Evolutionary conservation across 2,329 filamentous ascomycete genomes (phyloP).

Genomic region (Venturia effusa): DNA sequence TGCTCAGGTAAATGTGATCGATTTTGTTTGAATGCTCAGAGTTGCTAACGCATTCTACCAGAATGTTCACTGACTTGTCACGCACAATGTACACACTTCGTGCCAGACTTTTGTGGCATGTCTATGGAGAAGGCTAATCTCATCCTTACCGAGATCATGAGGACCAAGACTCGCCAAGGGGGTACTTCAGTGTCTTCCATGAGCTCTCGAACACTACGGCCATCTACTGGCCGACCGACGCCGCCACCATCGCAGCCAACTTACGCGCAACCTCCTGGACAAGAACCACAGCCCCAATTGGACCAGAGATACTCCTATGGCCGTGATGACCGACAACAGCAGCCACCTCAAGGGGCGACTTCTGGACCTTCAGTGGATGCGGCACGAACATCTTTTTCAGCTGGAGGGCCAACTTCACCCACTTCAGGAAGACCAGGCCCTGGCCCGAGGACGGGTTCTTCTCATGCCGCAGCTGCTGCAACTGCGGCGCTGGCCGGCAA

Average conservation of each 20-base stretch:
- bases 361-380: constrained; percentile 34
- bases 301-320: constrained; percentile 38
- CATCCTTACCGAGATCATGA: constrained; percentile 77
- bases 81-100: constrained; percentile 82
- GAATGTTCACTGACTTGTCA: constrained; percentile 92
- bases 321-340: constrained; percentile 25
- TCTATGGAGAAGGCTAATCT: constrained; percentile 95
- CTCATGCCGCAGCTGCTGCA: constrained; percentile 15
- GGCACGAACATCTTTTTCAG: constrained; percentile 34
- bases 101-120: constrained; percentile 98
- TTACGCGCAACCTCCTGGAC: constrained; percentile 23
- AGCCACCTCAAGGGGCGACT: constrained; percentile 26
- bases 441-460: constrained; percentile 13
- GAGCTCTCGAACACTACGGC: constrained; percentile 56
- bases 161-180: constrained; percentile 57
- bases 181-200: constrained; percentile 42
- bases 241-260: constrained; percentile 25
- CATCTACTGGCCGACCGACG: constrained; percentile 33
- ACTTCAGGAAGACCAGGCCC: constrained; percentile 3
- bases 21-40: background rate
- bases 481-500: constrained; percentile 15
- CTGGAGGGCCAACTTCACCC: constrained; percentile 14
- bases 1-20: constrained; percentile 57
- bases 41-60: constrained; percentile 24
- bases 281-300: constrained; percentile 26